Evolutionary conservation across 2,329 filamentous ascomycete genomes (phyloP), one percentile per base, ranked within the genome.

Genomic region (Thelonectria olida): DNA sequence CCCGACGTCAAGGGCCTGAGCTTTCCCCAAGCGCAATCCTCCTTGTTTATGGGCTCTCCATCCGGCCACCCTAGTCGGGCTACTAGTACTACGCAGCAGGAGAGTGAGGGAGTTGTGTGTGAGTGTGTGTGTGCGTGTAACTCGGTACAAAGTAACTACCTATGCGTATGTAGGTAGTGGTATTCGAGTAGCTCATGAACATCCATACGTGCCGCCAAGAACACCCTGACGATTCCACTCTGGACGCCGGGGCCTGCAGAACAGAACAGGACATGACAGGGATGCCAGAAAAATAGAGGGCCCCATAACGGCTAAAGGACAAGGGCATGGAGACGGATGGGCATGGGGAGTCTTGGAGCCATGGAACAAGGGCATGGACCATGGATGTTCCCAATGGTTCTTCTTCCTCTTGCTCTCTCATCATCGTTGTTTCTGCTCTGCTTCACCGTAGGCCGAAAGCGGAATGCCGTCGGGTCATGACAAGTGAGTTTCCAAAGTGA

Each of bases 1-100:
- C 51, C 44, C 53, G 50, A 42, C 55, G 45, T 50, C 57, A 62
- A 62, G 64, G 66, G 56, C 53, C 64, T 64, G 41, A 55, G 55
- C 54, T 65, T 55, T 62, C 34, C 41, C 41, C 41, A 42, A 58
- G 48, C 48, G 48, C 28, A 52, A 17, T 52, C 49, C 41, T 27
- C 20, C 27, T 23, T 15, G 3, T n/a, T n/a, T n/a, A n/a, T n/a
- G n/a, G n/a, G 25, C 31, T 42, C 23, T 47, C 36, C 25, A 17
- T 19, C 10, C 55, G 27, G 13, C 13, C 25, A 23, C 36, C 31
- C 54, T 34, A 25, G 19, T 25, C 45, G 12, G 7, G 27, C 7
- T 31, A 31, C 7, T 31, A 31, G n/a, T n/a, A n/a, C n/a, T n/a
- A n/a, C n/a, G n/a, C n/a, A n/a, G n/a, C n/a, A n/a, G n/a, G n/a